Percentiles rank a stretch among this genome's conserved stretches.
phyloP scores from a whole-genome alignment of 2,329 filamentous ascomycete genomes.

The Xylaria hypoxylon region DNA sequence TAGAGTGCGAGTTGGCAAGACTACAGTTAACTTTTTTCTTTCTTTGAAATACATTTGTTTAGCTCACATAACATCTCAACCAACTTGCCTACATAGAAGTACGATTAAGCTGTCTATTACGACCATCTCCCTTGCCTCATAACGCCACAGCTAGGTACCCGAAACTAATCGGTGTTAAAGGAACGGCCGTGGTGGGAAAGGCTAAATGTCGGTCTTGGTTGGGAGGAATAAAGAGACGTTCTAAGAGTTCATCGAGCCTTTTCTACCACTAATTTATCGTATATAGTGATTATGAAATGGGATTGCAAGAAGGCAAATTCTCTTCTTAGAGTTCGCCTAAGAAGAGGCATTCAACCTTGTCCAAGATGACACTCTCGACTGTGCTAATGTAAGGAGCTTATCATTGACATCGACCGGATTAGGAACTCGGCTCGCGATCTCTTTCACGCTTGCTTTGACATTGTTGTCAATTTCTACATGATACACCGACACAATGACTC shows the following conservation, averaged over 20 bases:
- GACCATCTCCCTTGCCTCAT: not conserved
- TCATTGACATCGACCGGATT: constrained; percentile 42
- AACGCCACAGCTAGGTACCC: not conserved
- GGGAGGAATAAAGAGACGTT: constrained; percentile 15
- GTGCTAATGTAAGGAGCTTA: constrained; percentile 15
- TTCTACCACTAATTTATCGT: constrained; percentile 15
- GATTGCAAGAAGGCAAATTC: constrained; percentile 23
- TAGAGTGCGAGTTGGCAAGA: too few relatives aligned
- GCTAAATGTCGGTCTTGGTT: constrained; percentile 8
- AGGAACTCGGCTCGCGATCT: constrained; percentile 38
- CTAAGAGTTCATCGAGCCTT: constrained; percentile 31
- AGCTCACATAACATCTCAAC: not conserved
- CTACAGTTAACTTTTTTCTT: too few relatives aligned
- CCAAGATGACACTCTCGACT: constrained; percentile 15
- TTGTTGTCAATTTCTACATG: constrained; percentile 38
- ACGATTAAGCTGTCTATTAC: not conserved
- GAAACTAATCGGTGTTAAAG: not conserved
- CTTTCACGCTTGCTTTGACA: constrained; percentile 46
- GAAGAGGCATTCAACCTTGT: constrained; percentile 30
- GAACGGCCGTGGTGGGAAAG: not conserved
- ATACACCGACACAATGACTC: constrained; percentile 45
- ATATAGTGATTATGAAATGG: constrained; percentile 13
- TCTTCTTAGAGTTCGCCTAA: constrained; percentile 14
- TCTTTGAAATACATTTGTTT: not conserved
- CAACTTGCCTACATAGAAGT: not conserved